Conservation (phyloP, 495 filamentous ascomycete genomes). For the Bombardia bombarda region DNA sequence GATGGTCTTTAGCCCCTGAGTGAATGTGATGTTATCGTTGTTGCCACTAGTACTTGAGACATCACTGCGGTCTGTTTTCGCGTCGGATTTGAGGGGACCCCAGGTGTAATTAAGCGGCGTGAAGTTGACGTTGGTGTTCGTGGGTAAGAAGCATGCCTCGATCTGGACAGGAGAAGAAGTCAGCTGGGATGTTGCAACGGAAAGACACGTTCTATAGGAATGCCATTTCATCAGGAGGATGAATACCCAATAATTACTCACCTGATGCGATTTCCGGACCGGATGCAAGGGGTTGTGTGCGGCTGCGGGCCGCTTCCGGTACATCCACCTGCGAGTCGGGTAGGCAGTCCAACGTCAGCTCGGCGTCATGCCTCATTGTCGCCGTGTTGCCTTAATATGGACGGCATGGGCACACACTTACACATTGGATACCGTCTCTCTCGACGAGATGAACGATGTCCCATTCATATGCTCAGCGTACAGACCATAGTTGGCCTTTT, state of each 20-base stretch:
- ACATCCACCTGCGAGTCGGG: constrained; percentile 52
- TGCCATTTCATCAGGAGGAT: too few species aligned
- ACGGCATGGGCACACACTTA: constrained; percentile 2
- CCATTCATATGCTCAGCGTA: constrained; percentile 78
- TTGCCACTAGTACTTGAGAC: not conserved
- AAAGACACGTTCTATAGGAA: too few species aligned
- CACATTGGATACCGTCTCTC: constrained; percentile 46
- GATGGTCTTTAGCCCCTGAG: constrained; percentile 57
- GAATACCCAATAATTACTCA: not conserved
- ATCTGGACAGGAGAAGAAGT: too few species aligned
- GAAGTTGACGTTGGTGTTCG: constrained; percentile 43
- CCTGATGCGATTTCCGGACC: constrained; percentile 1
- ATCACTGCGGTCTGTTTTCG: not conserved
- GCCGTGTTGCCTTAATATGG: not conserved
- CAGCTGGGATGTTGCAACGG: too few species aligned
- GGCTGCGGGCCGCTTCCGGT: constrained; percentile 61
- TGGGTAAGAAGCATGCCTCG: constrained; percentile 32
- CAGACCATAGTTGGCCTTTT: constrained; percentile 52
- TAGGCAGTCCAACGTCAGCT: not conserved
- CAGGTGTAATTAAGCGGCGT: constrained; percentile 67
- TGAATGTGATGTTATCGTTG: constrained; percentile 49
- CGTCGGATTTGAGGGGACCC: constrained; percentile 52
- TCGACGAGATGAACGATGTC: constrained; percentile 68
- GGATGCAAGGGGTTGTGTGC: constrained; percentile 40
- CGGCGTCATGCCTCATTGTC: not conserved